Evolutionary conservation across 176 grass and related monocot species (phyloP).

Genomic region (Oryza meyeriana): DNA sequence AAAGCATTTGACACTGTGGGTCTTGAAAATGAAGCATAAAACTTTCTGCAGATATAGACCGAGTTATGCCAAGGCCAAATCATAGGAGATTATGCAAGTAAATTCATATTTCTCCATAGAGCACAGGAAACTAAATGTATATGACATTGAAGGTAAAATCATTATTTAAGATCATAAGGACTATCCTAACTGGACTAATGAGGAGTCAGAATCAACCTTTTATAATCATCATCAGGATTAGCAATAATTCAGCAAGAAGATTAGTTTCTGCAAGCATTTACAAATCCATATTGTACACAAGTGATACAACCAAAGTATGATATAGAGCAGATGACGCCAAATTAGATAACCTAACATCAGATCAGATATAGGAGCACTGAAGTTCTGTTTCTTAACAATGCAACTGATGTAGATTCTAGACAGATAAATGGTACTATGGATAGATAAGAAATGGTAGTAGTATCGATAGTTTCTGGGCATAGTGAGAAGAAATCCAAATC

Average conservation of each 20-base stretch:
- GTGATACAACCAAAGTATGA: not conserved
- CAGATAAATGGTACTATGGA: not conserved
- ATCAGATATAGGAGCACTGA: not conserved
- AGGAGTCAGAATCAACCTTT: not conserved
- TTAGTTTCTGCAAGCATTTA: constrained; percentile 13
- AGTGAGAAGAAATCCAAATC: not conserved
- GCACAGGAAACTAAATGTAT: not conserved
- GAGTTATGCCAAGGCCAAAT: not conserved
- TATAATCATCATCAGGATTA: constrained; percentile 8
- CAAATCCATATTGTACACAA: not conserved
- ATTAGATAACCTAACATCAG: not conserved
- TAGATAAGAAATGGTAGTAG: not conserved
- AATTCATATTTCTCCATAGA: not conserved
- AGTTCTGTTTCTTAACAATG: not conserved
- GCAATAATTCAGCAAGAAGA: not conserved
- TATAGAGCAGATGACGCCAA: not conserved
- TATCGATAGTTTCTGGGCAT: not conserved
- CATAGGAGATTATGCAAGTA: not conserved
- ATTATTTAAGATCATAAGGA: not conserved
- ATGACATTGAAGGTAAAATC: not conserved
- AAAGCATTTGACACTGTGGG: not conserved
- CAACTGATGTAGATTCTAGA: not conserved
- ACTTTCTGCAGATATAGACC: not conserved
- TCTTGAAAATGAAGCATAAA: not conserved
- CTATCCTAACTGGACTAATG: constrained; percentile 2